A percentile compares a stretch with the other conserved stretches of the same genome.
These are phyloP conservation scores for Ocimum tenuiflorum DNA, from an alignment of 257 asterid genomes.

Conservation along the genomic window DNA sequence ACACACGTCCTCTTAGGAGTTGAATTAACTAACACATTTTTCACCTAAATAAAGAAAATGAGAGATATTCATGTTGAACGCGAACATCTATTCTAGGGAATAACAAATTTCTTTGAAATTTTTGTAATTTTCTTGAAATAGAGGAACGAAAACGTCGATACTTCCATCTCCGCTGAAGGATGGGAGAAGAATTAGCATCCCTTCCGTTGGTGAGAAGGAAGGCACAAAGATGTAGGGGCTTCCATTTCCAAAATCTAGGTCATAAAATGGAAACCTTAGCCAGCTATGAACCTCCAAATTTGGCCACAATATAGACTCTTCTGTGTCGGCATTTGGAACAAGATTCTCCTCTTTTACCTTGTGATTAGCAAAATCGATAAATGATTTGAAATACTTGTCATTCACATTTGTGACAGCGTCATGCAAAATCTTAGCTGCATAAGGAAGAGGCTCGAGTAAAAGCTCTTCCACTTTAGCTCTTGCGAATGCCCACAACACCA, in stretches of 20 bases:
- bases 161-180: slow-evolving; percentile 65
- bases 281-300: slow-evolving; percentile 77
- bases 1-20: too few relatives aligned
- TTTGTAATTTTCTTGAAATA: slow-evolving; percentile 44
- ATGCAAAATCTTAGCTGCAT: slow-evolving; percentile 56
- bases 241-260: slow-evolving; percentile 72
- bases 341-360: slow-evolving; percentile 48
- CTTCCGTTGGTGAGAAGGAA: slow-evolving; percentile 63
- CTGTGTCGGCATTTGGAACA: slow-evolving; percentile 43
- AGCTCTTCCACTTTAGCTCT: slow-evolving; percentile 41
- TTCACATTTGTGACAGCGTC: slow-evolving; percentile 48
- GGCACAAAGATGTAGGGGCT: slow-evolving; percentile 72
- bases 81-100: slow-evolving; percentile 46
- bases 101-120: slow-evolving; percentile 55
- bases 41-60: too few relatives aligned
- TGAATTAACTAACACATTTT: too few relatives aligned
- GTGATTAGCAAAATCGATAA: slow-evolving; percentile 58
- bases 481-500: slow-evolving; percentile 81
- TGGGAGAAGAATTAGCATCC: slow-evolving; percentile 64
- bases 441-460: slow-evolving; percentile 32
- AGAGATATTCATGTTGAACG: too few relatives aligned
- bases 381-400: slow-evolving; percentile 63
- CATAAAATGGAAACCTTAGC: slow-evolving; percentile 78
- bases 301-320: slow-evolving; percentile 56
- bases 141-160: slow-evolving; percentile 59